Base-by-base conservation (phyloP, 495 filamentous ascomycete genomes). In the Articulospora tetracladia region DNA sequence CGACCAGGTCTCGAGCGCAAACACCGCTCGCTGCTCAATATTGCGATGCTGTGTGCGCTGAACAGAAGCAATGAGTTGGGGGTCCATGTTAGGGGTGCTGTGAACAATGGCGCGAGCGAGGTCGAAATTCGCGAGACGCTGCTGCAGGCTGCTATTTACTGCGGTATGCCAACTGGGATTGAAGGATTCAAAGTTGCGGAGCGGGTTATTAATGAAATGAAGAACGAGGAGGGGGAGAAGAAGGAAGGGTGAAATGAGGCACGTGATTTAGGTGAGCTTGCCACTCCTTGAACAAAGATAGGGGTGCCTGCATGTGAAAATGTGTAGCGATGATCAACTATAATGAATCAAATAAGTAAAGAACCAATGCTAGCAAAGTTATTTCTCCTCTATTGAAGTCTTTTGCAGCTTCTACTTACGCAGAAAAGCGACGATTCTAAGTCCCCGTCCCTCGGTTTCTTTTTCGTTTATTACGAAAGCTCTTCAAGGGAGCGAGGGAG, bases 1-100 rank as follows among this genome's bases (percentile, higher is more conserved):
- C 77, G 82, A 7, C 78, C 79, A 0, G 81, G 82, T 0, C 74
- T 84, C 7, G 76, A 79, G 30, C 68, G 73, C 44, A 83, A 84
- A 62, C 78, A 82, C 66, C 72, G 81, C 23, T 76, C 70, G 55
- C 65, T 85, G 27, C 67, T 86, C 49, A 83, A 81, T 65, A 76
- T 49, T 22, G 46, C 11, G 11, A 81, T 83, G 74, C 62, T 82
- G 32, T 75, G 70, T 51, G 77, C 77, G 0, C 64, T 77, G 36
- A 74, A 75, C 28, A 70, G 73, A 25, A 65, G 66, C 12, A 69
- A 73, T 1, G 79, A 83, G 65, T 61, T 82, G 53, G 80, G 66
- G 0, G 65, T 76, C 10, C 80, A 82, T 66, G 70, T 77, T 13
- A 64, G 76, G 15, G 79, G 80, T 0, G 79, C 77, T 2, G 63